Conservation (phyloP, 164 flowering plant genomes). For the Magnolia sinica region DNA sequence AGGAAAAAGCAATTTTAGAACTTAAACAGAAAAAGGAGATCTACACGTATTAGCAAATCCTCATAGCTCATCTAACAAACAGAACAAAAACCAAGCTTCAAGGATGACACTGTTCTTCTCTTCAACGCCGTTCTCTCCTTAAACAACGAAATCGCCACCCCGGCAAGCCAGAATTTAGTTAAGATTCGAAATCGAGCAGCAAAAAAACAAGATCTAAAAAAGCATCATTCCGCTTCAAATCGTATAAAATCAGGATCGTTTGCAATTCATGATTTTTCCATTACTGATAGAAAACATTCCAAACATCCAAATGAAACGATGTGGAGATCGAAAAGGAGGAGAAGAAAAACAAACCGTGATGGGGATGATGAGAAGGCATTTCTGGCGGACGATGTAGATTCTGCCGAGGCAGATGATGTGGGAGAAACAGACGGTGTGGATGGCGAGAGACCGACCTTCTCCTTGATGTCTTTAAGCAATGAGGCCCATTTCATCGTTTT, state of each 20-base stretch:
- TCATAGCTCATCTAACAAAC: not conserved
- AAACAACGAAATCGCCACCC: not conserved
- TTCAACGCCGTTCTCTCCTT: not conserved
- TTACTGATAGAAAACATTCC: not conserved
- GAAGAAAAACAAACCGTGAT: slow-evolving; percentile 40
- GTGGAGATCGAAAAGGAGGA: not conserved
- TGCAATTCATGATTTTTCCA: not conserved
- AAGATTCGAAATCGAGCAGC: not conserved
- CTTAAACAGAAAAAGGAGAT: not conserved
- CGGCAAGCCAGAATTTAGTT: not conserved
- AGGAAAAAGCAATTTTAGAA: not conserved
- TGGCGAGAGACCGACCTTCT: slow-evolving; percentile 80
- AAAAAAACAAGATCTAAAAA: not conserved
- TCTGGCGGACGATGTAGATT: slow-evolving; percentile 14
- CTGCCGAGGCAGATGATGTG: slow-evolving; percentile 13
- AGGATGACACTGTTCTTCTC: not conserved
- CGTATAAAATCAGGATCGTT: not conserved
- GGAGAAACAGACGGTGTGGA: slow-evolving; percentile 34
- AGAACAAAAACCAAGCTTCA: not conserved
- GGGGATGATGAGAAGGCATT: slow-evolving; percentile 39
- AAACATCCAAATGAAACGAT: not conserved
- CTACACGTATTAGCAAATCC: not conserved
- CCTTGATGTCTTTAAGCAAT: slow-evolving; percentile 93
- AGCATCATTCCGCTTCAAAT: not conserved
- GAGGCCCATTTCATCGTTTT: slow-evolving; percentile 92